Base-by-base conservation (phyloP, 1,284 basidiomycete genomes). In the Heterobasidion irregulare region DNA sequence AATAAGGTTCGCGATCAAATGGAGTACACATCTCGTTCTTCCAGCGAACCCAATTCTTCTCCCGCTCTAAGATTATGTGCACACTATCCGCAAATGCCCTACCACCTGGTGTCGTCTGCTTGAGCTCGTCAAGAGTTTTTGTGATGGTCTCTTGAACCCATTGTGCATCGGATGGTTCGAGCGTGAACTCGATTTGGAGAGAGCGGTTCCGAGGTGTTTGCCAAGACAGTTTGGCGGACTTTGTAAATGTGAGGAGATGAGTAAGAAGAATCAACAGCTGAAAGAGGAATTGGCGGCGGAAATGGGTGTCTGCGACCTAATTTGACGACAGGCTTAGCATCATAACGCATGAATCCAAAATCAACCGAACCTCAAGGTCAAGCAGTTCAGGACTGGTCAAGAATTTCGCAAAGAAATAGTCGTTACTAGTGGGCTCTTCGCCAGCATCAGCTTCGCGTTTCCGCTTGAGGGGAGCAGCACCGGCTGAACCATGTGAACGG, bases 361-460 rank as follows among this genome's bases (percentile, higher is more conserved):
- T 26, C 26, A 26, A 26, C 6, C 73, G 56, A 54, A 91, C 91
- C 78, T 96, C 92, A 53, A 94, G 83, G 53, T 91, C 91, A 33
- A 95, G 75, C 18, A 96, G 72, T 48, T 92, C 89, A 0, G 89
- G 86, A 57, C 85, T 92, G 0, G 92, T 94, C 47, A 96, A 73
- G 68, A 91, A 94, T 66, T 94, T 94, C 12, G 93, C 92, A 65
- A 94, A 95, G 70, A 94, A 94, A 66, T 92, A 92, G 60, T 91
- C 84, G 52, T 75, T 82, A 36, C 69, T 69, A 13, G 70, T 71
- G 50, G 73, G 73, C 32, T 71, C 76, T 61, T 79, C 78, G 45
- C 75, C 72, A 1, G 65, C 57, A 34, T 81, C 79, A 15, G 70
- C 64, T 32, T 86, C 86, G 33, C 86, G 79, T 69, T 87, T 86